Conservation (phyloP, 2,329 filamentous ascomycete genomes). For the Aspergillus sp. region DNA sequence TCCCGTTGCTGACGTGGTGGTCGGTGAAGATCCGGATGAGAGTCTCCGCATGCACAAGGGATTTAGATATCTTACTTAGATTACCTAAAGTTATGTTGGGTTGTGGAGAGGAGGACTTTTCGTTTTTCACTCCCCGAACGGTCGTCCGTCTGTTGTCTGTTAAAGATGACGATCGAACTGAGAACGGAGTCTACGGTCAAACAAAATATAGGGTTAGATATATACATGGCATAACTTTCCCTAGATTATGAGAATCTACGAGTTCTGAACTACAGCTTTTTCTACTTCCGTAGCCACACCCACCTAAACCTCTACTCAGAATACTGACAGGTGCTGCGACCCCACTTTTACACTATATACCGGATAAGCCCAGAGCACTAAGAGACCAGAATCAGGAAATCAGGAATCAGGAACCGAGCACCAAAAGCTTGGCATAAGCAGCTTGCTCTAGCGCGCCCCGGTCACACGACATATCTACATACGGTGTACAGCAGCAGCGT, state of each 20-base stretch:
- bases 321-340: too few species aligned
- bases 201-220: not conserved
- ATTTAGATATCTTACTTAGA: conserved; percentile 28
- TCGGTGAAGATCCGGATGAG: conserved; percentile 17
- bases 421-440: too few species aligned
- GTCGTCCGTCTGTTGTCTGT: not conserved
- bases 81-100: not conserved
- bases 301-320: not conserved
- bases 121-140: not conserved
- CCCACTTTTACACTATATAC: too few species aligned
- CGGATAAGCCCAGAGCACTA: too few species aligned
- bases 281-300: not conserved
- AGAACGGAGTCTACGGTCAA: not conserved
- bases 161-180: not conserved
- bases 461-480: too few species aligned
- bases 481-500: too few species aligned
- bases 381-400: too few species aligned
- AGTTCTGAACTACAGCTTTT: not conserved
- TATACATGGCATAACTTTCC: not conserved
- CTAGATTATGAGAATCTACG: not conserved
- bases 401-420: too few species aligned
- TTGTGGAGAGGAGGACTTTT: not conserved
- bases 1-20: conserved; percentile 12
- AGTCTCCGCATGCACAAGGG: conserved; percentile 28
- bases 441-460: too few species aligned